Evolutionary conservation across 73 alveolate genomes (phyloP).

Genomic region (Halteria grandinella): DNA sequence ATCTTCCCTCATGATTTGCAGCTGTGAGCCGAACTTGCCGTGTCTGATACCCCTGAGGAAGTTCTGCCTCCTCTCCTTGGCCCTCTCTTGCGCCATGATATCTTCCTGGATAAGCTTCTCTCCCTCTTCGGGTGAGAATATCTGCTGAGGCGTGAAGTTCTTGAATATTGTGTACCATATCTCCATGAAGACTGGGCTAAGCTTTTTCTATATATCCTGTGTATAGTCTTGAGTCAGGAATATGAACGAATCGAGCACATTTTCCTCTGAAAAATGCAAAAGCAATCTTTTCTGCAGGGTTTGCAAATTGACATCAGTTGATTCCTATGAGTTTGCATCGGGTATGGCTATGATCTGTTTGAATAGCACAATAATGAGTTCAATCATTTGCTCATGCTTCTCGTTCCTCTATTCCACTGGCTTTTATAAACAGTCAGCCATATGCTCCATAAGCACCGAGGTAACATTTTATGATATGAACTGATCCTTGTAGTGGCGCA

Average conservation of each 20-base stretch:
- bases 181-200: conserved; percentile 69
- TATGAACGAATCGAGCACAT: conserved; percentile 75
- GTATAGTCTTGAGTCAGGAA: conserved; percentile 78
- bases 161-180: conserved; percentile 70
- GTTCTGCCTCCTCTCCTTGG: background rate
- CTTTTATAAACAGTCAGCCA: conserved; percentile 72
- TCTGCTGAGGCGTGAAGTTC: conserved; percentile 71
- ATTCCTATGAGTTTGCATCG: conserved; percentile 51
- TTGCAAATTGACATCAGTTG: conserved; percentile 8
- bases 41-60: conserved; percentile 17
- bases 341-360: conserved; percentile 74
- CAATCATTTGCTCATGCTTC: conserved; percentile 80
- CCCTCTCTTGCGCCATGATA: conserved; percentile 1
- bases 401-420: conserved; percentile 61
- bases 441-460: conserved; percentile 63
- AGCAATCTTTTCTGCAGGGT: conserved; percentile 60
- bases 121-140: conserved; percentile 7
- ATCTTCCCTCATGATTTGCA: conserved; percentile 20
- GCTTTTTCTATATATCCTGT: conserved; percentile 55
- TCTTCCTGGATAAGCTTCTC: conserved; percentile 5
- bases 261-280: conserved; percentile 42
- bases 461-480: conserved; percentile 65
- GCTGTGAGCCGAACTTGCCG: conserved; percentile 34
- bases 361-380: conserved; percentile 71
- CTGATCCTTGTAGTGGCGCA: conserved; percentile 67